Conservation (phyloP, 2,329 filamentous ascomycete species). For the Colletotrichum orbiculare region DNA sequence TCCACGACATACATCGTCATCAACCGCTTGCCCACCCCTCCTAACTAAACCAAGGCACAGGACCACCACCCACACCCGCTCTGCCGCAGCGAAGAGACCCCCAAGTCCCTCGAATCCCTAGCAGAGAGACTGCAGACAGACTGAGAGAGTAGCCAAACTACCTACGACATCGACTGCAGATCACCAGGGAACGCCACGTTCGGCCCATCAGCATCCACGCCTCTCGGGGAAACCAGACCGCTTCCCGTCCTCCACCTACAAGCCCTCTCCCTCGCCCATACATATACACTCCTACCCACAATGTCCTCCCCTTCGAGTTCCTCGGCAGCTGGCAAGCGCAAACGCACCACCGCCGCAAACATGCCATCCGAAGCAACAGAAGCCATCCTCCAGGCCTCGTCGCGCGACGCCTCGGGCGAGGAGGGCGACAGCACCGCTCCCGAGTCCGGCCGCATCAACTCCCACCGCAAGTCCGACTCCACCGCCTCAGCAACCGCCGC, state of each 20-base stretch:
- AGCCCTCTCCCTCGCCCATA: background rate
- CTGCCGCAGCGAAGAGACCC: background rate
- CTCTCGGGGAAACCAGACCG: background rate
- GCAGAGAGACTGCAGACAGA: constrained; percentile 2
- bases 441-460: constrained; percentile 60
- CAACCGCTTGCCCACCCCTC: constrained; percentile 25
- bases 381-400: constrained; percentile 74
- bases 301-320: constrained; percentile 72
- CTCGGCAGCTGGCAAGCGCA: constrained; percentile 77
- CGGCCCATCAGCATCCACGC: constrained; percentile 13
- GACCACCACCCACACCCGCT: constrained; percentile 18
- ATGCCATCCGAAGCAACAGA: constrained; percentile 59
- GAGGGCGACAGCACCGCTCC: constrained; percentile 80
- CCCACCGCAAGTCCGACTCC: constrained; percentile 67
- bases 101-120: background rate
- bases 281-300: constrained; percentile 36
- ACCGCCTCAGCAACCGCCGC: constrained; percentile 53
- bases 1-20: constrained; percentile 31
- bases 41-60: constrained; percentile 35
- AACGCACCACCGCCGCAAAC: constrained; percentile 72
- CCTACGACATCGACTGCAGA: constrained; percentile 32
- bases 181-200: constrained; percentile 25
- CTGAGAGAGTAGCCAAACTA: constrained; percentile 1
- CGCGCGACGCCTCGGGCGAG: constrained; percentile 85
- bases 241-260: constrained; percentile 1